Conservation (phyloP, 345 rosid genomes). For the Clausena lansium region DNA sequence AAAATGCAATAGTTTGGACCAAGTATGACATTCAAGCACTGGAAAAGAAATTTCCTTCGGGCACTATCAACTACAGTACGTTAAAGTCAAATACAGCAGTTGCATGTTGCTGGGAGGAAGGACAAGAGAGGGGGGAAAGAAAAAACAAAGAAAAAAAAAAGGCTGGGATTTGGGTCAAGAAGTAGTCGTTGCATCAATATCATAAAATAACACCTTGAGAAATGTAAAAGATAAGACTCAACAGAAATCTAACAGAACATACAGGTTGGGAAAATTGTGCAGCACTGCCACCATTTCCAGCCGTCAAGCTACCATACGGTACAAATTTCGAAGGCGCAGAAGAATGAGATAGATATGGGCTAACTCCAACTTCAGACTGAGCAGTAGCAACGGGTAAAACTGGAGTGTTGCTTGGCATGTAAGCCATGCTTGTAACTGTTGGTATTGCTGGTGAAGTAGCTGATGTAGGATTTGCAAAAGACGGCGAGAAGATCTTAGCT, state of each 20-base stretch:
- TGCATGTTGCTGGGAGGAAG: background rate
- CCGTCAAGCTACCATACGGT: constrained; percentile 47
- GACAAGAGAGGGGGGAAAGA: background rate
- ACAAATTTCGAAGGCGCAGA: constrained; percentile 50
- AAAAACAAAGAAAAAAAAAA: background rate
- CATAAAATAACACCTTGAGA: background rate
- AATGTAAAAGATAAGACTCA: constrained; percentile 2
- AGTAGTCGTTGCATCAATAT: background rate
- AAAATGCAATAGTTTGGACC: background rate
- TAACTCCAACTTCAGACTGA: constrained; percentile 53
- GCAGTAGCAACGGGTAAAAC: constrained; percentile 45
- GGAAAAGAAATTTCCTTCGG: background rate
- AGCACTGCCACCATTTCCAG: constrained; percentile 44
- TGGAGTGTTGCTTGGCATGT: constrained; percentile 50
- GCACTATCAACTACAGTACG: background rate
- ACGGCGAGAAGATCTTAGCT: constrained; percentile 78
- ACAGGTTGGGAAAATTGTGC: constrained; percentile 59
- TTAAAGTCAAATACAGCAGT: background rate
- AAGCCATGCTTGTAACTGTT: constrained; percentile 42
- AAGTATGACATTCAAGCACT: background rate
- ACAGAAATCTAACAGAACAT: constrained; percentile 30
- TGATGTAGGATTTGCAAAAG: constrained; percentile 46
- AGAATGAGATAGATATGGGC: constrained; percentile 50
- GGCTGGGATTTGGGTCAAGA: background rate
- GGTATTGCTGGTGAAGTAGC: constrained; percentile 46